Conservation (phyloP, 345 rosid genomes). For the Salix udensis region DNA sequence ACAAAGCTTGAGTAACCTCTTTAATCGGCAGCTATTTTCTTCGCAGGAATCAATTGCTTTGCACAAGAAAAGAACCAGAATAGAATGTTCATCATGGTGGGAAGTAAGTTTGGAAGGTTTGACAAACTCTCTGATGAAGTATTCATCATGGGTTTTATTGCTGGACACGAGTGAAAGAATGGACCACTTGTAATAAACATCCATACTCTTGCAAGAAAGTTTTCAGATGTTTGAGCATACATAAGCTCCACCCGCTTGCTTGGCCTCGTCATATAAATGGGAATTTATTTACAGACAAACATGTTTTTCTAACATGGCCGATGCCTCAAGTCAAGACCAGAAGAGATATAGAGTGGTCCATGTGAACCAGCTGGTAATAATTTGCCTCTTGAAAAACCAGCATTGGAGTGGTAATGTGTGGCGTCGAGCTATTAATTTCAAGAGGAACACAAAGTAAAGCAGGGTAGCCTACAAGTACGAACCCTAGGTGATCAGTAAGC, state of each 20-base stretch:
- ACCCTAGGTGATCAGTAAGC: background rate
- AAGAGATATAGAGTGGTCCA: background rate
- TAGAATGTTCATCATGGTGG: background rate
- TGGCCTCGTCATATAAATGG: slow-evolving; percentile 10
- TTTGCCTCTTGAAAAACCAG: slow-evolving; percentile 14
- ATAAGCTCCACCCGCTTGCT: slow-evolving; percentile 7
- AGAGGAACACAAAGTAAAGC: background rate
- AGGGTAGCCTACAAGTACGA: background rate
- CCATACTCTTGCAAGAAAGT: background rate
- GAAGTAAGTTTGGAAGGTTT: background rate
- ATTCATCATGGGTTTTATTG: background rate
- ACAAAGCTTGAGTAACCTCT: too few species aligned
- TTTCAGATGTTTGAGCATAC: slow-evolving; percentile 20
- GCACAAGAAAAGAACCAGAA: background rate
- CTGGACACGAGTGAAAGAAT: background rate
- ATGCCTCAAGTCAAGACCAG: slow-evolving; percentile 11
- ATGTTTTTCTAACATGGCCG: slow-evolving; percentile 14
- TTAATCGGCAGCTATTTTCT: too few species aligned
- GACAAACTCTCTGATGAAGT: background rate
- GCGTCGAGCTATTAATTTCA: background rate
- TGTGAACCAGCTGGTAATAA: background rate
- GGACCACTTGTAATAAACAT: slow-evolving; percentile 17
- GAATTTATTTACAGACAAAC: background rate
- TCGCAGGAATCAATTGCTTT: too few species aligned
- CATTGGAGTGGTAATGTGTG: background rate